Evolutionary conservation across 805 yeast genomes (phyloP).

Genomic region (Kodamaea lidongshanica): DNA sequence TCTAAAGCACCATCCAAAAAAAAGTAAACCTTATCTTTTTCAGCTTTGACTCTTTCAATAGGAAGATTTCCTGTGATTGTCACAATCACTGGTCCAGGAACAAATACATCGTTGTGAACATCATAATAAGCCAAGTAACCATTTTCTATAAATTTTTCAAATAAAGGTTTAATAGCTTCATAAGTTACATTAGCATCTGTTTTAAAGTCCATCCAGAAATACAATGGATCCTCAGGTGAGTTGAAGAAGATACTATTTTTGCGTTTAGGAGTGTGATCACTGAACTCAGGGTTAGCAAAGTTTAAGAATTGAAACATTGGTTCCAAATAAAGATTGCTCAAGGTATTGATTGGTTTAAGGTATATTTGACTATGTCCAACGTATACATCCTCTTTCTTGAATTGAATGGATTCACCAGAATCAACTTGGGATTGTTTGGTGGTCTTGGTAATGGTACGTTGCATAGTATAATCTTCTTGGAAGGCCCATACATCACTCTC

Average conservation of each 20-base stretch:
- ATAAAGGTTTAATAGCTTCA: constrained; percentile 36
- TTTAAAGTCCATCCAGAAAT: constrained; percentile 60
- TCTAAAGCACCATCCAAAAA: constrained; percentile 52
- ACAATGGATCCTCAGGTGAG: constrained; percentile 46
- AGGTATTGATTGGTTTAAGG: constrained; percentile 40
- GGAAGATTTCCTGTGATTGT: constrained; percentile 67
- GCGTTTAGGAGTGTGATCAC: constrained; percentile 10
- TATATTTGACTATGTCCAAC: constrained; percentile 58
- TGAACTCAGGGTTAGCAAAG: constrained; percentile 36
- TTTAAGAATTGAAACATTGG: constrained; percentile 46
- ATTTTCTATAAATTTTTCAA: constrained; percentile 42
- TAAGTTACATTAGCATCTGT: constrained; percentile 48
- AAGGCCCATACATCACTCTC: constrained; percentile 66
- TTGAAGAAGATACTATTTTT: constrained; percentile 35
- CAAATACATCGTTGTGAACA: constrained; percentile 22
- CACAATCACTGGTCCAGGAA: constrained; percentile 53
- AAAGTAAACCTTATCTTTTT: constrained; percentile 24
- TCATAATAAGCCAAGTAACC: constrained; percentile 49
- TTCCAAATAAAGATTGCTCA: constrained; percentile 46
- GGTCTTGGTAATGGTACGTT: constrained; percentile 22
- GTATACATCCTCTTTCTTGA: constrained; percentile 34
- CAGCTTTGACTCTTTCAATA: constrained; percentile 23
- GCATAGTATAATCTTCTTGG: constrained; percentile 24
- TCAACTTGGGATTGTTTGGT: constrained; percentile 12
- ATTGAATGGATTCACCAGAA: constrained; percentile 20